Evolutionary conservation across 306 rosid species (phyloP).

Genomic region (Elaeagnus macrophylla): DNA sequence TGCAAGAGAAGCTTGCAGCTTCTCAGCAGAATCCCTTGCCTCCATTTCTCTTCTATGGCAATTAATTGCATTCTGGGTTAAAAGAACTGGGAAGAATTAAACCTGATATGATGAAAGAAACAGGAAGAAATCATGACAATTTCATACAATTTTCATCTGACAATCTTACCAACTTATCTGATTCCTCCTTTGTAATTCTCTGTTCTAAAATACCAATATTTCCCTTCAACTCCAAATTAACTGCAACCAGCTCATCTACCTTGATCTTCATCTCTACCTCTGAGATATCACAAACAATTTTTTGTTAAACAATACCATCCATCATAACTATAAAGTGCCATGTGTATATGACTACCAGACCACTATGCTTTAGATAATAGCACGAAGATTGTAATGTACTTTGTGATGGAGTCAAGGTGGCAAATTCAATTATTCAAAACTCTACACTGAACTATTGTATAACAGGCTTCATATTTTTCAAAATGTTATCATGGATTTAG

Average conservation of each 20-base stretch:
- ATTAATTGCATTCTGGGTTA: slow-evolving; percentile 56
- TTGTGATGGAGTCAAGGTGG: neutral
- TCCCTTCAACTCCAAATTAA: slow-evolving; percentile 36
- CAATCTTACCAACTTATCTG: slow-evolving; percentile 56
- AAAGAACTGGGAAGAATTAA: slow-evolving; percentile 1
- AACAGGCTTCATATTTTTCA: no score
- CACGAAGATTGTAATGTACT: neutral
- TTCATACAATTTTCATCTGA: slow-evolving; percentile 14
- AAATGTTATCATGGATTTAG: no score
- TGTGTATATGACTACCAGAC: neutral
- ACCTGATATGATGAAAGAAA: slow-evolving; percentile 4
- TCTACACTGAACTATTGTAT: no score
- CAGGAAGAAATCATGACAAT: slow-evolving; percentile 4
- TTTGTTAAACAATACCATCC: slow-evolving; percentile 8
- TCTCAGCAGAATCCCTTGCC: slow-evolving; percentile 55
- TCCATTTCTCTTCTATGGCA: slow-evolving; percentile 55
- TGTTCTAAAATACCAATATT: slow-evolving; percentile 45
- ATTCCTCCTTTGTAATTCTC: slow-evolving; percentile 51
- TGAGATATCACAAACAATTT: slow-evolving; percentile 29
- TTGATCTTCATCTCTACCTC: slow-evolving; percentile 59
- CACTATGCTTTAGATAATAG: no score
- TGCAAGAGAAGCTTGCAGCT: slow-evolving; percentile 43
- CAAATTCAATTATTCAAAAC: no score
- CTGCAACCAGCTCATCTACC: slow-evolving; percentile 38
- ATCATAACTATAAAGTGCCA: neutral